These are phyloP conservation scores for Lobulomyces angularis DNA, from an alignment of 192 early-diverging fungal genomes.

Conservation along the genomic window DNA sequence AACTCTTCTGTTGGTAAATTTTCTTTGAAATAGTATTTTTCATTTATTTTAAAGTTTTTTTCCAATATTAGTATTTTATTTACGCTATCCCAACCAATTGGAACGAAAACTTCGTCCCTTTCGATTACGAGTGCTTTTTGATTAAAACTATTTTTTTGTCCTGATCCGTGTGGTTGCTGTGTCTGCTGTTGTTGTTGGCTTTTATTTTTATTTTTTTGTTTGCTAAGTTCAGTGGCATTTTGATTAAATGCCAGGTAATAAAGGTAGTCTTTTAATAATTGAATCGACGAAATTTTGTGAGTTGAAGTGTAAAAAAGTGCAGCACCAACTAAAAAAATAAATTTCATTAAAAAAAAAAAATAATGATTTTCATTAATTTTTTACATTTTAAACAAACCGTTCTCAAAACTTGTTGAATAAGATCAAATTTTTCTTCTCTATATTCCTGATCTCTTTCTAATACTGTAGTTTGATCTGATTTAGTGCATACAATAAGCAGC, in stretches of 20 bases:
- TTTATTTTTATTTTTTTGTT: too few relatives aligned
- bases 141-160: constrained; percentile 39
- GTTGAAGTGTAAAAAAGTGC: constrained; percentile 81
- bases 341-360: neutral
- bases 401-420: constrained; percentile 82
- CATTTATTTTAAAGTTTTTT: too few relatives aligned
- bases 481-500: constrained; percentile 77
- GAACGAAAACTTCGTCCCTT: constrained; percentile 76
- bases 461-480: constrained; percentile 57
- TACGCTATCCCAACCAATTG: constrained; percentile 87
- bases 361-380: constrained; percentile 1
- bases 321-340: constrained; percentile 58
- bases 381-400: constrained; percentile 83
- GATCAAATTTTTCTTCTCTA: constrained; percentile 90
- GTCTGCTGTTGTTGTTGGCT: too few relatives aligned
- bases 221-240: too few relatives aligned
- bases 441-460: constrained; percentile 74
- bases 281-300: constrained; percentile 61
- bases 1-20: too few relatives aligned
- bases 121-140: constrained; percentile 71
- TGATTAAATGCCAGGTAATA: neutral
- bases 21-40: too few relatives aligned
- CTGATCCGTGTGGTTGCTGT: neutral
- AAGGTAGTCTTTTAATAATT: constrained; percentile 65
- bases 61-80: constrained; percentile 76